Conservation (phyloP, 495 filamentous ascomycete species). For the Melanomma pulvis-pyrius region DNA sequence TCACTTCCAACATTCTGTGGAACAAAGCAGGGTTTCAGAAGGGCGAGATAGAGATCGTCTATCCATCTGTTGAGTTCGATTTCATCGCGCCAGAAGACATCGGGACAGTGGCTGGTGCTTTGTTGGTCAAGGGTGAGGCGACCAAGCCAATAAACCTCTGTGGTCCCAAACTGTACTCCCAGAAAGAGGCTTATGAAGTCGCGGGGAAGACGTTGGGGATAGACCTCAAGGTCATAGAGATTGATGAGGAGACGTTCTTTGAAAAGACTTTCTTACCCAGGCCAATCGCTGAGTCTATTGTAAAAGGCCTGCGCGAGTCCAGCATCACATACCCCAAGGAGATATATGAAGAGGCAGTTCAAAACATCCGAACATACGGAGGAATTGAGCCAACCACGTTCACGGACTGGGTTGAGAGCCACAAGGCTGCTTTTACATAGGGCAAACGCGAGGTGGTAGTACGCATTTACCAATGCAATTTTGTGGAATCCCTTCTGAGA, state of each 20-base stretch:
- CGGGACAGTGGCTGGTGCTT: background rate
- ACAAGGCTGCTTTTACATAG: background rate
- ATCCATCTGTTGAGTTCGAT: background rate
- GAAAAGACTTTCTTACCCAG: background rate
- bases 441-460: no score
- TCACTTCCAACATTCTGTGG: conserved; percentile 23
- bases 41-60: conserved; percentile 8
- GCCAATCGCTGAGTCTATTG: background rate
- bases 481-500: no score
- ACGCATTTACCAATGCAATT: no score
- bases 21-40: conserved; percentile 7
- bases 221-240: background rate
- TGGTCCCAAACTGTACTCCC: conserved; percentile 1
- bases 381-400: background rate
- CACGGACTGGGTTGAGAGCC: background rate
- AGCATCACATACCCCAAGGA: background rate
- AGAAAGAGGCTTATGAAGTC: background rate
- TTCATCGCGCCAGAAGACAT: conserved; percentile 15
- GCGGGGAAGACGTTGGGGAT: background rate
- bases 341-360: background rate
- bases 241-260: background rate
- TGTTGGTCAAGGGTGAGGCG: background rate
- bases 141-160: background rate
- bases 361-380: conserved; percentile 3
- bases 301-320: background rate